phyloP scores from a whole-genome alignment of 2,329 filamentous ascomycete species.

The Monosporascus sp. region DNA sequence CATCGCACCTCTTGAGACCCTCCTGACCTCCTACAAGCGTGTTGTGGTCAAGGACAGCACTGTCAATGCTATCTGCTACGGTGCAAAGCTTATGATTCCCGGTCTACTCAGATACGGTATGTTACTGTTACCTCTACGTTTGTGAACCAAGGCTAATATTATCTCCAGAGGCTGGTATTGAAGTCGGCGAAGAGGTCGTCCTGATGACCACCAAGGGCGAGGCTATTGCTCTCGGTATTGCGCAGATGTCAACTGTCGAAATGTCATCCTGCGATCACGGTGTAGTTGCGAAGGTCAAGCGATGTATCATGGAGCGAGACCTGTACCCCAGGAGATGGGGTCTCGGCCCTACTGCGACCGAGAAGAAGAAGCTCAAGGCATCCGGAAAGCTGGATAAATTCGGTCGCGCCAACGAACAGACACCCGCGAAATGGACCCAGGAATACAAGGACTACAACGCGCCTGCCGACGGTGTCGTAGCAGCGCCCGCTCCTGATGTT shows the following conservation, averaged over 20 bases:
- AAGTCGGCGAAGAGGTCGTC: slow-evolving; percentile 93
- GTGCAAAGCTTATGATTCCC: slow-evolving; percentile 97
- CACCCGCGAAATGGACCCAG: slow-evolving; percentile 85
- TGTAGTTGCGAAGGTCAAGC: slow-evolving; percentile 97
- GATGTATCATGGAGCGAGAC: slow-evolving; percentile 99
- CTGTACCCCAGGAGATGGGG: slow-evolving; percentile 97
- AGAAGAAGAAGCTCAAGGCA: slow-evolving; percentile 99
- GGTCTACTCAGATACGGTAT: slow-evolving; percentile 85
- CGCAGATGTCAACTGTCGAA: slow-evolving; percentile 97
- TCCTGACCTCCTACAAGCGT: slow-evolving; percentile 90
- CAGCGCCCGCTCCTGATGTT: slow-evolving; percentile 40
- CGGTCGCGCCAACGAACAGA: slow-evolving; percentile 85
- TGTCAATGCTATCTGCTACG: slow-evolving; percentile 97
- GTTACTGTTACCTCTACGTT: slow-evolving; percentile 23
- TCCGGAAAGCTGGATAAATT: slow-evolving; percentile 98
- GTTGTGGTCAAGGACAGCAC: slow-evolving; percentile 96
- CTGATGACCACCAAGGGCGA: slow-evolving; percentile 99
- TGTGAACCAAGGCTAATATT: slow-evolving; percentile 1
- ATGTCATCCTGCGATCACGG: slow-evolving; percentile 96
- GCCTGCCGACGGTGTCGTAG: slow-evolving; percentile 37
- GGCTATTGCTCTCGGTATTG: slow-evolving; percentile 92
- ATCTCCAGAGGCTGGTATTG: slow-evolving; percentile 71
- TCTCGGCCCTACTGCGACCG: slow-evolving; percentile 81
- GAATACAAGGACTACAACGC: slow-evolving; percentile 88
- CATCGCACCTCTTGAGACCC: slow-evolving; percentile 86